These are phyloP conservation scores for Malus hybrid DNA, from an alignment of 331 rosid species.

Conservation along the genomic window DNA sequence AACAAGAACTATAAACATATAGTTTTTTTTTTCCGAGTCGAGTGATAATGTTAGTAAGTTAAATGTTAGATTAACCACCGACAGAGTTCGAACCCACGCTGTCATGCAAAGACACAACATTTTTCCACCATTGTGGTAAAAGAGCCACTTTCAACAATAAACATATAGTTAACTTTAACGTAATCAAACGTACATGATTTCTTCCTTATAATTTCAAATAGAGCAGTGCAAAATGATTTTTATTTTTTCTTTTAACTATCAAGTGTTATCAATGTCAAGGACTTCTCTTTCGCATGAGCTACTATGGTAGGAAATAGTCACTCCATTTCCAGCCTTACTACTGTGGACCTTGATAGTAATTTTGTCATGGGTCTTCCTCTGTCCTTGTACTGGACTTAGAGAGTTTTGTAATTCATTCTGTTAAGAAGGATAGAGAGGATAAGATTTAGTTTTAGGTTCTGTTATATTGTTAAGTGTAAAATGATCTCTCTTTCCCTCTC, in stretches of 20 bases:
- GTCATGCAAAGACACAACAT: no score
- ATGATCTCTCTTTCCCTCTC: neutral
- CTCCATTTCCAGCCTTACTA: neutral
- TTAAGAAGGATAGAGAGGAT: neutral
- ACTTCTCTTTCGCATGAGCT: neutral
- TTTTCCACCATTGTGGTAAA: no score
- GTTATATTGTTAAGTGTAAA: neutral
- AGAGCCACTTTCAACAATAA: no score
- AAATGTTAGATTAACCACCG: no score
- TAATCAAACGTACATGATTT: no score
- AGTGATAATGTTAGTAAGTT: no score
- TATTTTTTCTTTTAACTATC: no score
- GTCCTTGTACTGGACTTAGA: neutral
- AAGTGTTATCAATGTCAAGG: neutral
- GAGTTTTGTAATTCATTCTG: neutral
- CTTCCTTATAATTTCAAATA: no score
- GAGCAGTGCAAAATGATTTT: no score
- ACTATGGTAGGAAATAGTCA: neutral
- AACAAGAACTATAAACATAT: no score
- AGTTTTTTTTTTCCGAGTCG: no score
- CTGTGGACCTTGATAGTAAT: neutral
- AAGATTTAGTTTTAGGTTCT: neutral
- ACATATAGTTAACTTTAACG: no score
- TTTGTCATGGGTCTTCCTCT: neutral
- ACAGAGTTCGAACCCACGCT: accelerated